Conservation (phyloP, 805 yeast species). For the Lipomyces chichibuensis region DNA sequence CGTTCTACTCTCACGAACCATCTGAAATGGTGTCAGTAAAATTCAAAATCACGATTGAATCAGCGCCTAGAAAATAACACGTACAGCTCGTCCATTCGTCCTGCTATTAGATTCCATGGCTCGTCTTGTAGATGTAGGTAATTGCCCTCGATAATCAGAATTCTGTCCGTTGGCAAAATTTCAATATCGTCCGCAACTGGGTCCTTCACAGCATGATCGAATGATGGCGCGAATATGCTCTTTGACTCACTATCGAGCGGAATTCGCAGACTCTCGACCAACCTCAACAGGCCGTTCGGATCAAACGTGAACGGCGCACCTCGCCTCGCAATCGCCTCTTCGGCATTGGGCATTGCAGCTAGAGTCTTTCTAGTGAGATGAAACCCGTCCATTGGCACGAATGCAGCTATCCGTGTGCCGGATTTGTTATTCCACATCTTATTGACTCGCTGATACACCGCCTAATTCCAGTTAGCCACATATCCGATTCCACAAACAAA, state of each 20-base stretch:
- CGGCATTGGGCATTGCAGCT: constrained; percentile 56
- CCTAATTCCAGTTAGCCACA: constrained; percentile 5
- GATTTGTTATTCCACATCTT: constrained; percentile 6
- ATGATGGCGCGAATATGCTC: constrained; percentile 57
- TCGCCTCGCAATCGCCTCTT: constrained; percentile 61
- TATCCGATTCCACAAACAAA: not conserved
- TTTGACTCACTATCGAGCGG: constrained; percentile 36
- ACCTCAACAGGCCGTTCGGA: constrained; percentile 50
- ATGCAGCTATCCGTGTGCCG: constrained; percentile 33
- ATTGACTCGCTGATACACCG: constrained; percentile 19
- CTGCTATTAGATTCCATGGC: constrained; percentile 60
- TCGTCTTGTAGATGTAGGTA: constrained; percentile 63
- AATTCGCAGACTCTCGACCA: constrained; percentile 43
- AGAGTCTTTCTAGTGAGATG: constrained; percentile 61
- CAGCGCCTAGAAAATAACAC: not conserved
- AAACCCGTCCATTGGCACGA: constrained; percentile 78
- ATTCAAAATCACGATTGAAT: not conserved
- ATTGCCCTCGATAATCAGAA: constrained; percentile 75
- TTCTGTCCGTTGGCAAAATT: constrained; percentile 52
- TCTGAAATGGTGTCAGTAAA: constrained; percentile 13
- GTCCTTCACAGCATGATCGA: constrained; percentile 67
- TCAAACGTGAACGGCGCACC: constrained; percentile 92
- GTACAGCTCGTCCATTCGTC: constrained; percentile 44
- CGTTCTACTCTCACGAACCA: constrained; percentile 55
- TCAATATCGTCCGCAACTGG: constrained; percentile 61